phyloP scores from a whole-genome alignment of 2,329 filamentous ascomycete genomes.

The Colletotrichum orbiculare region DNA sequence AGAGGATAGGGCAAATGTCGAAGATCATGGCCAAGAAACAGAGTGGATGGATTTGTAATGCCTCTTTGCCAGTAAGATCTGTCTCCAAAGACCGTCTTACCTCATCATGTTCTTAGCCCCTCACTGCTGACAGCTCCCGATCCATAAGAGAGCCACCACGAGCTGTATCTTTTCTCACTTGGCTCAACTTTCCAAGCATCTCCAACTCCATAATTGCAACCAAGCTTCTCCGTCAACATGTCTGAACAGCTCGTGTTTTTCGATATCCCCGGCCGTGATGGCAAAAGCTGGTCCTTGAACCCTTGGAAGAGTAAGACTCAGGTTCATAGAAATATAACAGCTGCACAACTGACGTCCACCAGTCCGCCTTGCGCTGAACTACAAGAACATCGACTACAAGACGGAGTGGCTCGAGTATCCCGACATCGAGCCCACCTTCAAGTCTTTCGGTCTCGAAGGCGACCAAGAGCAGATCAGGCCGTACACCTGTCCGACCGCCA shows the following conservation, averaged over 20 bases:
- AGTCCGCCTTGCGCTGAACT: conserved; percentile 76
- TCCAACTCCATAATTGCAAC: too few relatives aligned
- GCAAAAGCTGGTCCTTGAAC: conserved; percentile 72
- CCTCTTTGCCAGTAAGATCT: too few relatives aligned
- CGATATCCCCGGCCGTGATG: conserved; percentile 64
- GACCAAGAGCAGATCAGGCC: conserved; percentile 50
- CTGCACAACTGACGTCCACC: not conserved
- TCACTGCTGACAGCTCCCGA: too few relatives aligned
- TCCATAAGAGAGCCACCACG: too few relatives aligned
- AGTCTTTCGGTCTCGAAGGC: conserved; percentile 56
- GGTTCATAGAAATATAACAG: not conserved
- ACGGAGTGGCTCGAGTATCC: conserved; percentile 79
- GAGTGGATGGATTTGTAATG: too few relatives aligned
- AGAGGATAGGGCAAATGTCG: too few relatives aligned
- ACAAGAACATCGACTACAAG: conserved; percentile 73
- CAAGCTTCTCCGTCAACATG: conserved; percentile 1
- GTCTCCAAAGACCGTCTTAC: too few relatives aligned
- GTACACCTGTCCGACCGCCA: conserved; percentile 68
- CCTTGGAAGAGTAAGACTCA: conserved; percentile 72
- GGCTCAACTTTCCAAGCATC: too few relatives aligned
- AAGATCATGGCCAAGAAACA: too few relatives aligned
- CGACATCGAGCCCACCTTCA: conserved; percentile 67
- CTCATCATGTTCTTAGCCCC: too few relatives aligned
- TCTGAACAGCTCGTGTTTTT: conserved; percentile 61
- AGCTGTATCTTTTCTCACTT: too few relatives aligned